A percentile compares a stretch with the other conserved stretches of the same genome.
These are phyloP conservation scores for Diaporthe destruens DNA, from an alignment of 2,329 filamentous ascomycete species.

Conservation along the genomic window DNA sequence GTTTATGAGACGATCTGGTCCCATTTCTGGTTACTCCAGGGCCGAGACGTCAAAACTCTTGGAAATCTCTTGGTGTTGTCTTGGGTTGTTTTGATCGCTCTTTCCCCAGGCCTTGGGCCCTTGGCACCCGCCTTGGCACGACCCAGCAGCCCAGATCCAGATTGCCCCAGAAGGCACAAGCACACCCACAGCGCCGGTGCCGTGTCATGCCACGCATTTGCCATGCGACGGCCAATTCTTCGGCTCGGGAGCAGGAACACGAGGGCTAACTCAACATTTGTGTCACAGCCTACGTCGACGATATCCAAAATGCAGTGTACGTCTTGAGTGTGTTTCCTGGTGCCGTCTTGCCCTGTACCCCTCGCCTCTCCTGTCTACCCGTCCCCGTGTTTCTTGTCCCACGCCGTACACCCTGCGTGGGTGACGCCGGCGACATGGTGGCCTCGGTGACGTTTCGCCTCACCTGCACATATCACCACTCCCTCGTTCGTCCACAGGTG, in stretches of 20 bases:
- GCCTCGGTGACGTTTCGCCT: not conserved
- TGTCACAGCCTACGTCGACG: constrained; percentile 58
- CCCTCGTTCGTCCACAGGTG: not conserved
- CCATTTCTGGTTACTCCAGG: constrained; percentile 32
- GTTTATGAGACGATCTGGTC: not conserved
- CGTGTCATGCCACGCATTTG: constrained; percentile 18
- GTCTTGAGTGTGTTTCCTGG: constrained; percentile 46
- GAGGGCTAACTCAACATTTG: constrained; percentile 49
- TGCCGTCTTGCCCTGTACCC: constrained; percentile 40
- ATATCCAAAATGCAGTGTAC: constrained; percentile 65
- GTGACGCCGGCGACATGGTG: not conserved
- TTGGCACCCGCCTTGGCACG: constrained; percentile 41
- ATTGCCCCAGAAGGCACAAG: constrained; percentile 30
- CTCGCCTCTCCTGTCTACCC: constrained; percentile 19
- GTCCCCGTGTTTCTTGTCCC: not conserved
- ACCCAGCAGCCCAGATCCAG: constrained; percentile 29
- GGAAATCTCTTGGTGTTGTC: constrained; percentile 37
- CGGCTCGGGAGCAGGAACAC: not conserved
- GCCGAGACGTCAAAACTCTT: constrained; percentile 40
- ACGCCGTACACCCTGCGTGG: not conserved
- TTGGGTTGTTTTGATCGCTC: constrained; percentile 34
- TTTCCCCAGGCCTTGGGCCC: constrained; percentile 36
- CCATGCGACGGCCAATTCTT: constrained; percentile 27
- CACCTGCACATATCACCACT: not conserved
- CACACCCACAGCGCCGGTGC: constrained; percentile 21